Conservation (phyloP, 805 yeast species). For the Metschnikowia chrysomelidarum region DNA sequence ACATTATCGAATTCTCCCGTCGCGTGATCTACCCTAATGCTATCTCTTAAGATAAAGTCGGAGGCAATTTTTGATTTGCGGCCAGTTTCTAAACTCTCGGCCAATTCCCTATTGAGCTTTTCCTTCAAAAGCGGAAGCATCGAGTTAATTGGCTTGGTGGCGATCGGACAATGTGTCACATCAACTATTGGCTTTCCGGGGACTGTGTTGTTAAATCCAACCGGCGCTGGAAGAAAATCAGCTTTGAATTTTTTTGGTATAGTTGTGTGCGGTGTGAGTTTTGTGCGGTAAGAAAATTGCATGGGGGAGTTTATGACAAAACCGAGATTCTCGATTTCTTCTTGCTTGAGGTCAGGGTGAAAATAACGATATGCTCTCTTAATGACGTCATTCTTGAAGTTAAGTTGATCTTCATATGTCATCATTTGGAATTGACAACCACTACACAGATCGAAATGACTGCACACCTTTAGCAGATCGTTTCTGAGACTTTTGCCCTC, state of each 20-base stretch:
- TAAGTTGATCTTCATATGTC: slow-evolving; percentile 36
- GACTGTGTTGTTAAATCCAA: slow-evolving; percentile 33
- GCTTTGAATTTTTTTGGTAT: slow-evolving; percentile 13
- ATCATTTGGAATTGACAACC: slow-evolving; percentile 47
- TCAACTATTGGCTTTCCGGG: slow-evolving; percentile 29
- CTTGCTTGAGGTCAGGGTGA: slow-evolving; percentile 23
- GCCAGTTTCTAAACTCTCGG: slow-evolving; percentile 6
- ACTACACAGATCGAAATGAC: slow-evolving; percentile 34
- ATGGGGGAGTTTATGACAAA: slow-evolving; percentile 33
- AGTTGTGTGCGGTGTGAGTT: slow-evolving; percentile 40
- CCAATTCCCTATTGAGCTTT: slow-evolving; percentile 9
- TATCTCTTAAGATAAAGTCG: slow-evolving; percentile 34
- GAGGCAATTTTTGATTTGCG: slow-evolving; percentile 7
- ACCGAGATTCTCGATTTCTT: slow-evolving; percentile 21
- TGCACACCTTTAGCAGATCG: slow-evolving; percentile 30
- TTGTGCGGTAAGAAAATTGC: slow-evolving; percentile 39
- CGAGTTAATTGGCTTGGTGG: slow-evolving; percentile 31
- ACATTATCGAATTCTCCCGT: slow-evolving; percentile 29
- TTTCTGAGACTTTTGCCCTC: slow-evolving; percentile 19
- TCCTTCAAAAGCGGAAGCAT: slow-evolving; percentile 19
- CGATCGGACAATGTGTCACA: slow-evolving; percentile 37
- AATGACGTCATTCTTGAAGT: slow-evolving; percentile 29
- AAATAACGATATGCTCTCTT: slow-evolving; percentile 35
- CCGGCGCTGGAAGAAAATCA: slow-evolving; percentile 14
- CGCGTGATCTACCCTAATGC: slow-evolving; percentile 26